These are phyloP conservation scores for Paraleonurus japonicus DNA, from an alignment of 257 asterid species.

Conservation along the genomic window DNA sequence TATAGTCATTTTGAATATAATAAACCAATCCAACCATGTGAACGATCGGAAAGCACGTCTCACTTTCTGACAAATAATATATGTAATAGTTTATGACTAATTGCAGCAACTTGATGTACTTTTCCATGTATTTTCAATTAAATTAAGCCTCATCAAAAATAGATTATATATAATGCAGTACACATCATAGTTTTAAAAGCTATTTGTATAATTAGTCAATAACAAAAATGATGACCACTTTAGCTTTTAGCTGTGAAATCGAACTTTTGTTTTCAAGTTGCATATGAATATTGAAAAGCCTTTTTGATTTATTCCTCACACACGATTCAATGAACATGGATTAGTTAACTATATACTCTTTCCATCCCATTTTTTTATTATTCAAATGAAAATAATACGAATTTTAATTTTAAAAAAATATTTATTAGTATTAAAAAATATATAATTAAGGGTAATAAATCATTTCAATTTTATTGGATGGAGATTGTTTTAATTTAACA, in stretches of 20 bases:
- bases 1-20: neutral
- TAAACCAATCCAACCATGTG: slow-evolving; percentile 3
- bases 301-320: neutral
- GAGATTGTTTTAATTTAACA: too few species aligned
- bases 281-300: neutral
- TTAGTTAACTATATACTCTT: too few species aligned
- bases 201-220: neutral
- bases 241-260: slow-evolving; percentile 7
- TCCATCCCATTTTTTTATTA: too few species aligned
- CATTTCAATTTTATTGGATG: too few species aligned
- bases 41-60: neutral
- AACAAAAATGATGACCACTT: neutral
- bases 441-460: too few species aligned
- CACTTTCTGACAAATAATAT: neutral
- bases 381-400: too few species aligned
- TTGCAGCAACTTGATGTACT: slow-evolving; percentile 3
- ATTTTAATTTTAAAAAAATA: too few species aligned
- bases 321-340: neutral
- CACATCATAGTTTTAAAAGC: neutral
- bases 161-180: neutral
- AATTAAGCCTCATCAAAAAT: neutral
- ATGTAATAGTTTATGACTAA: neutral
- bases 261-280: neutral
- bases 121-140: neutral
- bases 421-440: too few species aligned